Percentiles rank a stretch among this genome's conserved stretches.
These are phyloP conservation scores for Sarcomyxa edulis DNA, from an alignment of 768 basidiomycete genomes.

Conservation along the genomic window DNA sequence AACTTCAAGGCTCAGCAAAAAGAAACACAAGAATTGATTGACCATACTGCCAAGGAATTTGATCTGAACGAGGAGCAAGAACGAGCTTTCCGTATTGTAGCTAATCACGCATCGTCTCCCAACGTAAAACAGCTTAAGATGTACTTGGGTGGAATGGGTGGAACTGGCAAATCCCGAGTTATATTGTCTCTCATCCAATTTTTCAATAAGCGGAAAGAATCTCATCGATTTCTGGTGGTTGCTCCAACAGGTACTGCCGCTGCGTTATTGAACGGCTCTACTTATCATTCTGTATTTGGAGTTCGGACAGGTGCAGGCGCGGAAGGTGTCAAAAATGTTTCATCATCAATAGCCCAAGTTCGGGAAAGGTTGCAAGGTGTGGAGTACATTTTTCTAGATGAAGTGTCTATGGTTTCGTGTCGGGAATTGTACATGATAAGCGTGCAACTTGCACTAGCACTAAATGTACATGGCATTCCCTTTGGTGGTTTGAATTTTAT, in stretches of 20 bases:
- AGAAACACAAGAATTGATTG: no score
- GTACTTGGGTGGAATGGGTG: slow-evolving; percentile 28
- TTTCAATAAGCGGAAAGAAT: slow-evolving; percentile 19
- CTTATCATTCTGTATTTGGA: slow-evolving; percentile 17
- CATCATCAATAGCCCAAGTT: slow-evolving; percentile 4
- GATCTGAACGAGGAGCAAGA: slow-evolving; percentile 23
- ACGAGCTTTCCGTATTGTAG: slow-evolving; percentile 23
- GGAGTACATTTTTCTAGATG: slow-evolving; percentile 34
- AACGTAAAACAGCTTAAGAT: slow-evolving; percentile 20
- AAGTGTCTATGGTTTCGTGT: slow-evolving; percentile 36
- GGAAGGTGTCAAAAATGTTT: background rate
- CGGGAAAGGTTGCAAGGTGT: slow-evolving; percentile 15
- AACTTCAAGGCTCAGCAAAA: no score
- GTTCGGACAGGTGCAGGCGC: slow-evolving; percentile 1
- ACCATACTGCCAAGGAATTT: slow-evolving; percentile 9
- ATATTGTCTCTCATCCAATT: slow-evolving; percentile 18
- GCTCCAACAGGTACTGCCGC: slow-evolving; percentile 23
- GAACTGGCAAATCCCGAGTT: slow-evolving; percentile 27
- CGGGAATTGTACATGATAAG: slow-evolving; percentile 23
- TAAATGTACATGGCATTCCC: slow-evolving; percentile 11
- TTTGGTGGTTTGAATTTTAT: slow-evolving; percentile 33
- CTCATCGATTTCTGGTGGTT: slow-evolving; percentile 18
- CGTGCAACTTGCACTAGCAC: slow-evolving; percentile 15
- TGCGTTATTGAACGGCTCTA: slow-evolving; percentile 16
- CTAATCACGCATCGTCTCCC: slow-evolving; percentile 15